These are phyloP conservation scores for Moniliella sp. DNA, from an alignment of 1,284 basidiomycete genomes.

Conservation along the genomic window DNA sequence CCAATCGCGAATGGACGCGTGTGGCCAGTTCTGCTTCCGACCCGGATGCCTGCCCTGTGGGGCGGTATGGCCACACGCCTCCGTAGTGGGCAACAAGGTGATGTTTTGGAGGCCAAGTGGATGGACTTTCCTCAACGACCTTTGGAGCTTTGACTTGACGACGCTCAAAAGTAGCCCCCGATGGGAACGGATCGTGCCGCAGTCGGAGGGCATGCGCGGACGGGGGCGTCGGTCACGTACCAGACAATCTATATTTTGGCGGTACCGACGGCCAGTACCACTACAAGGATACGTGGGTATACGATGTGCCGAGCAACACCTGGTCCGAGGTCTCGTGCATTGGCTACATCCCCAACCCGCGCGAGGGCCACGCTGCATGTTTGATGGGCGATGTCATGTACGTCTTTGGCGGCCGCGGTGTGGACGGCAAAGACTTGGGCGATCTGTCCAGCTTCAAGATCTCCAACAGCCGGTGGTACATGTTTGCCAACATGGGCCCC, in stretches of 20 bases:
- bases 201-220: conserved; percentile 54
- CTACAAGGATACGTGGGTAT: conserved; percentile 97
- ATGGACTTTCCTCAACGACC: conserved; percentile 65
- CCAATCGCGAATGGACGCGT: conserved; percentile 70
- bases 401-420: conserved; percentile 84
- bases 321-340: conserved; percentile 93
- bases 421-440: conserved; percentile 83
- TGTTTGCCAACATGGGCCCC: conserved; percentile 98
- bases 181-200: conserved; percentile 52
- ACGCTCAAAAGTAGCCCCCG: conserved; percentile 28
- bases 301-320: conserved; percentile 55
- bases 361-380: conserved; percentile 86
- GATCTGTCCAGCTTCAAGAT: conserved; percentile 94
- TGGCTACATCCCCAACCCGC: conserved; percentile 81
- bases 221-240: conserved; percentile 66
- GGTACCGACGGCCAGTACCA: conserved; percentile 95
- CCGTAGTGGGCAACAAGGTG: conserved; percentile 81
- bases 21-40: conserved; percentile 36
- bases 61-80: conserved; percentile 83
- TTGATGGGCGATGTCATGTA: conserved; percentile 95
- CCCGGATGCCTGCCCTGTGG: conserved; percentile 45
- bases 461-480: conserved; percentile 63
- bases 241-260: conserved; percentile 75
- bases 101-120: conserved; percentile 89
- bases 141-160: conserved; percentile 80